Conservation (phyloP, 352 stramenopile species). For the Globisporangium viniferum region DNA sequence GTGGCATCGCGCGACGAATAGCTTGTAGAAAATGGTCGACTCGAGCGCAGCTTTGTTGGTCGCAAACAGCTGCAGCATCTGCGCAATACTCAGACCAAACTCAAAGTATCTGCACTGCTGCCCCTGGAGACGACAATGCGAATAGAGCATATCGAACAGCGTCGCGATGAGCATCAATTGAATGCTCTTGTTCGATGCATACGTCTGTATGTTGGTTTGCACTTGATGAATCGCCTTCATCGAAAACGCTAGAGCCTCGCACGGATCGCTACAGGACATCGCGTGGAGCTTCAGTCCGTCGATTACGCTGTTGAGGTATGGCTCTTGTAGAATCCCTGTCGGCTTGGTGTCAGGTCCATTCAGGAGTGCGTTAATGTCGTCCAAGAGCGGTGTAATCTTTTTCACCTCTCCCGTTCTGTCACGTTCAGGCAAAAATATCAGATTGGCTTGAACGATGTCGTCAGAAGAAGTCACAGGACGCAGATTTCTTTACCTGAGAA, state of each 20-base stretch:
- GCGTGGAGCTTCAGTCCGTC: constrained; percentile 42
- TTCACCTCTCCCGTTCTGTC: constrained; percentile 40
- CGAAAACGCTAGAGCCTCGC: constrained; percentile 41
- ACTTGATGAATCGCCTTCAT: constrained; percentile 48
- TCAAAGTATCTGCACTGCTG: constrained; percentile 67
- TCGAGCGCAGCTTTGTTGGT: constrained; percentile 45
- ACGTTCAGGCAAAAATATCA: background rate
- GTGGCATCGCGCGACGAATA: constrained; percentile 56
- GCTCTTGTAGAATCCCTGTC: constrained; percentile 21
- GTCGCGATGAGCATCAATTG: constrained; percentile 48
- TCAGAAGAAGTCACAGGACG: too few relatives aligned
- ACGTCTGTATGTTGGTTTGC: constrained; percentile 48
- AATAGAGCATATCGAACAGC: constrained; percentile 68
- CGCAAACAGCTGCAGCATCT: constrained; percentile 59
- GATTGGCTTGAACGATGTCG: background rate
- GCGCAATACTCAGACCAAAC: constrained; percentile 51
- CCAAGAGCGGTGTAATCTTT: constrained; percentile 38
- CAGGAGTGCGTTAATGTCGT: constrained; percentile 33
- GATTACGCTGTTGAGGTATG: constrained; percentile 55
- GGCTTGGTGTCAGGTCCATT: constrained; percentile 7
- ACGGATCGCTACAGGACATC: constrained; percentile 38
- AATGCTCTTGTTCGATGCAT: constrained; percentile 29
- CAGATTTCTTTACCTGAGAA: constrained; percentile 33
- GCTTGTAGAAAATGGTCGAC: constrained; percentile 40
- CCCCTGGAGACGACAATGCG: constrained; percentile 53